A percentile compares a stretch with the other conserved stretches of the same genome.
These are phyloP conservation scores for Solanum hybrid DNA, from an alignment of 305 asterid genomes.

Conservation along the genomic window DNA sequence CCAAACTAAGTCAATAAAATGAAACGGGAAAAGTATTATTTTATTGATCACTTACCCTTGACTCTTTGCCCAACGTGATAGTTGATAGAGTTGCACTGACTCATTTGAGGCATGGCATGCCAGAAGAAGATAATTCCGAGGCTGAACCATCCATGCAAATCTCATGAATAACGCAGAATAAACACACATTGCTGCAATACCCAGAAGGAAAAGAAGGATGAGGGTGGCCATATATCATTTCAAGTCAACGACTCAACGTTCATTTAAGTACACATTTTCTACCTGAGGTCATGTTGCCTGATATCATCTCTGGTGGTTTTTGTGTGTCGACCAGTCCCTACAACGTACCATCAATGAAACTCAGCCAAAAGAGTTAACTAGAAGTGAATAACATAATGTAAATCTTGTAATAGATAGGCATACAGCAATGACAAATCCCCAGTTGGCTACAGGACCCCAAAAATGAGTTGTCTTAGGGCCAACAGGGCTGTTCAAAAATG, in stretches of 20 bases:
- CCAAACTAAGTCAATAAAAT: background rate
- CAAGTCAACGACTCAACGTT: background rate
- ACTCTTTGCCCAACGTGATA: constrained; percentile 20
- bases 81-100: constrained; percentile 15
- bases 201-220: background rate
- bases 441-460: constrained; percentile 23
- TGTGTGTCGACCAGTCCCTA: constrained; percentile 19
- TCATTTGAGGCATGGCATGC: constrained; percentile 21
- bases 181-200: constrained; percentile 16
- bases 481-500: constrained; percentile 19
- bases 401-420: background rate
- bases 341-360: background rate
- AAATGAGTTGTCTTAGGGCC: constrained; percentile 23
- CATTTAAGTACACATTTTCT: background rate
- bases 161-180: constrained; percentile 23
- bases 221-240: background rate
- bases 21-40: background rate
- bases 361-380: background rate
- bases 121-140: constrained; percentile 19
- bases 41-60: constrained; percentile 13
- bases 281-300: constrained; percentile 21
- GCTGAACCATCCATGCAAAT: constrained; percentile 22
- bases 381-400: background rate
- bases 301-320: constrained; percentile 21
- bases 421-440: constrained; percentile 21